Conservation (phyloP, 2,329 filamentous ascomycete genomes). For the Thelonectria blattea region DNA sequence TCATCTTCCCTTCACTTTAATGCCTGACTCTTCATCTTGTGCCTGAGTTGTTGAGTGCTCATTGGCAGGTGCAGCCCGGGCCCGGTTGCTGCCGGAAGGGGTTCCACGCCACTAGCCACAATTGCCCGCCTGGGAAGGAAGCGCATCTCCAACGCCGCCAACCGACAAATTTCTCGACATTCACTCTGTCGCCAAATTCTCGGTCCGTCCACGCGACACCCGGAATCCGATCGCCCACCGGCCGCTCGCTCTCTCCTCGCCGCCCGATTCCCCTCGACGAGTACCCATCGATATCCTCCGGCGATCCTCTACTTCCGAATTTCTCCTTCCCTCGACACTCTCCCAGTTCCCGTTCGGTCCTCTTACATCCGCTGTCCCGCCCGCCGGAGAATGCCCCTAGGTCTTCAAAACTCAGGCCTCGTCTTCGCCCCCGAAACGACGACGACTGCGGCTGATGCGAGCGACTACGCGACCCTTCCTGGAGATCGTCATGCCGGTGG, state of each 20-base stretch:
- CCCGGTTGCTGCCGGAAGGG: constrained; percentile 2
- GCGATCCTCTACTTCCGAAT: not conserved
- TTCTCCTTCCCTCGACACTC: not conserved
- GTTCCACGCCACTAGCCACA: constrained; percentile 10
- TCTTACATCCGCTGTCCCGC: constrained; percentile 13
- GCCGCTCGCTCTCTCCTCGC: constrained; percentile 1
- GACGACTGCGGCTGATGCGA: constrained; percentile 18
- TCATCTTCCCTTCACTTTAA: not conserved
- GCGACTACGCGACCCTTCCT: constrained; percentile 32
- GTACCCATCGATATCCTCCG: constrained; percentile 1
- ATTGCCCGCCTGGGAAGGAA: constrained; percentile 3
- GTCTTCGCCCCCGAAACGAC: constrained; percentile 33
- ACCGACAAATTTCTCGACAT: constrained; percentile 23
- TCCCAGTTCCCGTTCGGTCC: constrained; percentile 1
- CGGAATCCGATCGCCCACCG: not conserved
- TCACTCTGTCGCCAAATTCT: constrained; percentile 12
- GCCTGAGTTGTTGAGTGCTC: not conserved
- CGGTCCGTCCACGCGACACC: constrained; percentile 20
- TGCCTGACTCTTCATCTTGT: not conserved
- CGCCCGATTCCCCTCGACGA: not conserved
- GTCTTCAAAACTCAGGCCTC: constrained; percentile 33
- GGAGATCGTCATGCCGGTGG: constrained; percentile 44
- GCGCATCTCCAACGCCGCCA: constrained; percentile 12
- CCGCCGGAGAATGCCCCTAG: constrained; percentile 37
- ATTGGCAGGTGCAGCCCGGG: not conserved